Percentiles rank a stretch among this genome's conserved stretches.
Evolutionary conservation across 305 asterid genomes (phyloP).

Genomic region (Nicotiana rustica): DNA sequence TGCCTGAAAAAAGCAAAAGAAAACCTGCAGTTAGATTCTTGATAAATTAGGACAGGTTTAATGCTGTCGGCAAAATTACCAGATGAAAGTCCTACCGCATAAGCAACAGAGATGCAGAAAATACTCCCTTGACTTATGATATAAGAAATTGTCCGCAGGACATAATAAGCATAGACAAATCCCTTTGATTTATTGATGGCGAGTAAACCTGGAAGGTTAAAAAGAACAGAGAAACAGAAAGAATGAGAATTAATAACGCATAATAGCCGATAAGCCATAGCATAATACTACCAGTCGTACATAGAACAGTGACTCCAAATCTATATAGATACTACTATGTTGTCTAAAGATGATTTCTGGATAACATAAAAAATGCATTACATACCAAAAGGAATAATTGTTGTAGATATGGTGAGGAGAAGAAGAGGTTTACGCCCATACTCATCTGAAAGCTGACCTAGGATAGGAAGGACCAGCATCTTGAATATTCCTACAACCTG

Average conservation of each 20-base stretch:
- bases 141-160: slow-evolving; percentile 71
- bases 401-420: slow-evolving; percentile 80
- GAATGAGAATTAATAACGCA: background rate
- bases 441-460: slow-evolving; percentile 98
- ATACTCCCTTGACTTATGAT: slow-evolving; percentile 97
- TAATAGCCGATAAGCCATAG: background rate
- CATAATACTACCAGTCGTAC: background rate
- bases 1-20: slow-evolving; percentile 61
- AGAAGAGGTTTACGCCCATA: slow-evolving; percentile 96
- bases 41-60: slow-evolving; percentile 13
- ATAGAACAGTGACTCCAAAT: background rate
- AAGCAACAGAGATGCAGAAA: slow-evolving; percentile 88
- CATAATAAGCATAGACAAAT: slow-evolving; percentile 82
- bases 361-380: background rate
- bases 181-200: slow-evolving; percentile 71
- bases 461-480: slow-evolving; percentile 87
- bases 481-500: slow-evolving; percentile 90
- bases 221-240: background rate
- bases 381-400: slow-evolving; percentile 87
- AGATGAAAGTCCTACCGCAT: slow-evolving; percentile 66
- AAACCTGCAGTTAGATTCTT: slow-evolving; percentile 17
- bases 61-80: slow-evolving; percentile 16
- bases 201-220: slow-evolving; percentile 69
- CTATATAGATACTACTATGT: background rate
- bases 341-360: slow-evolving; percentile 3